These are phyloP conservation scores for Euclidium syriacum DNA, from an alignment of 345 rosid genomes.

Conservation along the genomic window DNA sequence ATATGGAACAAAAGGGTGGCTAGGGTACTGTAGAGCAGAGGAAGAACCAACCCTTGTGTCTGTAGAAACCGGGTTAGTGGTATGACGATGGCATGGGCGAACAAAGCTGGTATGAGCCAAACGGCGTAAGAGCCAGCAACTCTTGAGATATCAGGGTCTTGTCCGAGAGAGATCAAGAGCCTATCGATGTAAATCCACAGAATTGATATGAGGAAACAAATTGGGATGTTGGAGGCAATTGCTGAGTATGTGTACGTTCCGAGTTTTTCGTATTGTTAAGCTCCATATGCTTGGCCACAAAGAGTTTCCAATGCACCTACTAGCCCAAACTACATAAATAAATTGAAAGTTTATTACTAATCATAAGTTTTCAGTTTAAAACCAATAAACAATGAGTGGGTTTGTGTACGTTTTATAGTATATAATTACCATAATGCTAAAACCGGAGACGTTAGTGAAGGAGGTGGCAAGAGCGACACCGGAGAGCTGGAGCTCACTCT, in stretches of 20 bases:
- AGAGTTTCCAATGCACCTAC: slow-evolving; percentile 29
- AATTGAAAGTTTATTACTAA: no score
- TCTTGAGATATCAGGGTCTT: slow-evolving; percentile 25
- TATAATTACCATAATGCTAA: not conserved
- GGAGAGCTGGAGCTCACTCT: not conserved
- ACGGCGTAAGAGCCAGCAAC: slow-evolving; percentile 25
- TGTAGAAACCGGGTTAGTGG: slow-evolving; percentile 17
- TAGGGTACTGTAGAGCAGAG: slow-evolving; percentile 6
- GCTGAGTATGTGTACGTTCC: slow-evolving; percentile 26
- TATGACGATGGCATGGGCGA: slow-evolving; percentile 17
- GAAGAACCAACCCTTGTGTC: slow-evolving; percentile 26
- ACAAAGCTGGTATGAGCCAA: slow-evolving; percentile 24
- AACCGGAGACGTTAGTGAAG: slow-evolving; percentile 4
- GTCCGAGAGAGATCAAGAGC: slow-evolving; percentile 20
- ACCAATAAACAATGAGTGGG: no score
- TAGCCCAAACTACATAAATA: slow-evolving; percentile 13
- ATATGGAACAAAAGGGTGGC: slow-evolving; percentile 22
- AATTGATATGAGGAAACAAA: slow-evolving; percentile 21
- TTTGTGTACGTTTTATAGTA: no score
- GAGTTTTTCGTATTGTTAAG: slow-evolving; percentile 14
- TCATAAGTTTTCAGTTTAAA: no score
- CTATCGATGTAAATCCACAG: slow-evolving; percentile 21
- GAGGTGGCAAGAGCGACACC: slow-evolving; percentile 15
- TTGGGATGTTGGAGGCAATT: slow-evolving; percentile 9
- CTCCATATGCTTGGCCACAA: slow-evolving; percentile 35